Conservation (phyloP, 1,139 yeast genomes). For the Yamadazyma diddensiae region DNA sequence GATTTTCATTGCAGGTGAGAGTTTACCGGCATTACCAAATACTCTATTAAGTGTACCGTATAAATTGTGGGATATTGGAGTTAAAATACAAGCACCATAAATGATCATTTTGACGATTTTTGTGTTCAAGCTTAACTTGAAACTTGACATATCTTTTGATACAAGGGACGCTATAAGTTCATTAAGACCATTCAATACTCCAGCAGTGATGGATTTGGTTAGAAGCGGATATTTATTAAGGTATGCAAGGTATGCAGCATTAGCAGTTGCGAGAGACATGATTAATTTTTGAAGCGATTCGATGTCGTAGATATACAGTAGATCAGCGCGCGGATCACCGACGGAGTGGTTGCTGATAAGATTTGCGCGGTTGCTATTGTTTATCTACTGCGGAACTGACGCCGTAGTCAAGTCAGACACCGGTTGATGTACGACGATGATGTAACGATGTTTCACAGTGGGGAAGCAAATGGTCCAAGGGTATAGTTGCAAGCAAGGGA, state of each 20-base stretch:
- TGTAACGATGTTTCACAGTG: no score
- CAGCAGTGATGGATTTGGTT: slow-evolving; percentile 62
- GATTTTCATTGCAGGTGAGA: slow-evolving; percentile 39
- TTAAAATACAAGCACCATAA: slow-evolving; percentile 66
- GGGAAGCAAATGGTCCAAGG: no score
- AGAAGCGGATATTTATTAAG: slow-evolving; percentile 51
- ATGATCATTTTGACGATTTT: slow-evolving; percentile 66
- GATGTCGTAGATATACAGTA: no score
- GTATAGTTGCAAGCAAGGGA: no score
- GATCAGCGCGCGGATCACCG: slow-evolving; percentile 2
- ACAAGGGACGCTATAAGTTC: slow-evolving; percentile 55
- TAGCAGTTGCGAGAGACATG: slow-evolving; percentile 12
- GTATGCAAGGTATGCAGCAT: slow-evolving; percentile 35
- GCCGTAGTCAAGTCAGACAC: no score
- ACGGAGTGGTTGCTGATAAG: no score
- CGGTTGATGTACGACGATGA: no score
- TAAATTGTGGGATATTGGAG: slow-evolving; percentile 71
- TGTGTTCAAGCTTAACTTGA: slow-evolving; percentile 13
- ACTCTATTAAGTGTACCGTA: slow-evolving; percentile 46
- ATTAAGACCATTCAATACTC: slow-evolving; percentile 53
- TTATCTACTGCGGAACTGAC: no score
- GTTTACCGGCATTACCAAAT: slow-evolving; percentile 29
- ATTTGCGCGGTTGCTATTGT: no score
- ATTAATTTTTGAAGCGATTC: no score
- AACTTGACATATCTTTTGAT: slow-evolving; percentile 40